A percentile compares a stretch with the other conserved stretches of the same genome.
phyloP scores from a whole-genome alignment of 2,329 filamentous ascomycete species.

The Talaromyces pinophilus region DNA sequence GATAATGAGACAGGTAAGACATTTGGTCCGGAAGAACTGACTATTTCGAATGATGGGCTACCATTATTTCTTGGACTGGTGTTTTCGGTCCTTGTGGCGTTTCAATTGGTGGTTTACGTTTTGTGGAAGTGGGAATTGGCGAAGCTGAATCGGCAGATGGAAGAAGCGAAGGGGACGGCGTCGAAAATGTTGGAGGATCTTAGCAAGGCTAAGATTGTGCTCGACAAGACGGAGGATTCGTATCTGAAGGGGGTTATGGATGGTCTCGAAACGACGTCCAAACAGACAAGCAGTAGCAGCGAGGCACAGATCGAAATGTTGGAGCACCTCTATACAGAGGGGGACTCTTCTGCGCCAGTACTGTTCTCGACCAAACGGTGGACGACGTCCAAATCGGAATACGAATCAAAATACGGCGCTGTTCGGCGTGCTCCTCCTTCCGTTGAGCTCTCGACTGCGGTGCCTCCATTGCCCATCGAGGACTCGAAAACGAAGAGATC shows the following conservation, averaged over 20 bases:
- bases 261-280: neutral
- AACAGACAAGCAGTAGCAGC: neutral
- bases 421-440: neutral
- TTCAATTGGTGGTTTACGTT: neutral
- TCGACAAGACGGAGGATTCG: neutral
- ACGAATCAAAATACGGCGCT: neutral
- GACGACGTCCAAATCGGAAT: conserved; percentile 8
- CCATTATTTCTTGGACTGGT: neutral
- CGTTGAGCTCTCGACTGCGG: neutral
- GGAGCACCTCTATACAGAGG: neutral
- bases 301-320: neutral
- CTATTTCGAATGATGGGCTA: neutral
- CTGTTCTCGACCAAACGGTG: neutral
- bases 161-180: neutral
- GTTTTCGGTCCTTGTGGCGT: neutral
- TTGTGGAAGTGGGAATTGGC: neutral
- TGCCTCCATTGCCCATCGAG: neutral
- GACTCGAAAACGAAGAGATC: neutral
- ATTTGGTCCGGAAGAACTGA: neutral
- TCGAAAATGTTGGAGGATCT: neutral
- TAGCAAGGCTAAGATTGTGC: neutral
- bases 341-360: neutral
- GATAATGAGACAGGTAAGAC: neutral
- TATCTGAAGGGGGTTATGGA: neutral
- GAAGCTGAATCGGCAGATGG: neutral